Conservation (phyloP, 2,329 filamentous ascomycete species). For the Venturia nashicola region DNA sequence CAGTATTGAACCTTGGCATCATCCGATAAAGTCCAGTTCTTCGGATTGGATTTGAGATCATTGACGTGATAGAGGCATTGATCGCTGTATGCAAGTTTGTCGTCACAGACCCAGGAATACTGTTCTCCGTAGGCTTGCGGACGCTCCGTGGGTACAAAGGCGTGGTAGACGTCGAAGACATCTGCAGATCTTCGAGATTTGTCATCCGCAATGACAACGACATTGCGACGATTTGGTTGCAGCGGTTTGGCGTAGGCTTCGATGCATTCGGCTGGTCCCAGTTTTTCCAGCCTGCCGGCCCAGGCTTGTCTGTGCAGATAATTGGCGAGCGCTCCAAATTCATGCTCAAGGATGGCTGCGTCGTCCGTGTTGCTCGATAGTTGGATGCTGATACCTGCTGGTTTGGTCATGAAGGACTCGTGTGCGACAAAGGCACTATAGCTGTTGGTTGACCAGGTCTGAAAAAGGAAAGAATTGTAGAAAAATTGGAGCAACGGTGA, state of each 20-base stretch:
- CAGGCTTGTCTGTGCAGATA: background rate
- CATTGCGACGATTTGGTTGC: slow-evolving; percentile 5
- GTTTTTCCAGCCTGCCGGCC: slow-evolving; percentile 1
- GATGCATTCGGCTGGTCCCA: slow-evolving; percentile 6
- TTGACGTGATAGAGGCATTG: slow-evolving; percentile 9
- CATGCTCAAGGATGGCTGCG: background rate
- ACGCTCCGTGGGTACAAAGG: slow-evolving; percentile 4
- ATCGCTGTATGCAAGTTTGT: slow-evolving; percentile 2
- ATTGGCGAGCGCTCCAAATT: background rate
- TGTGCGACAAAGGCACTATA: slow-evolving; percentile 8
- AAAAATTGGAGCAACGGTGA: slow-evolving; percentile 27
- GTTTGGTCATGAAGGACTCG: slow-evolving; percentile 5
- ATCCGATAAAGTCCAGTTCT: slow-evolving; percentile 9
- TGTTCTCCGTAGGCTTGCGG: slow-evolving; percentile 6
- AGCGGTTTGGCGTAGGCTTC: slow-evolving; percentile 8
- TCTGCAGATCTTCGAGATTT: slow-evolving; percentile 4
- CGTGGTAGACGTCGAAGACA: slow-evolving; percentile 9
- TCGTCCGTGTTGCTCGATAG: background rate
- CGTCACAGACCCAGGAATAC: slow-evolving; percentile 11
- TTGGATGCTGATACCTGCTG: slow-evolving; percentile 2
- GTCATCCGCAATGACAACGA: slow-evolving; percentile 7
- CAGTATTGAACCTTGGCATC: slow-evolving; percentile 16
- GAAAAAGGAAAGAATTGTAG: slow-evolving; percentile 10
- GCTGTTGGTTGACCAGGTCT: slow-evolving; percentile 6
- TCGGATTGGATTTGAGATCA: slow-evolving; percentile 4